These are phyloP conservation scores for Castanospermum australe DNA, from an alignment of 306 rosid species.

Conservation along the genomic window DNA sequence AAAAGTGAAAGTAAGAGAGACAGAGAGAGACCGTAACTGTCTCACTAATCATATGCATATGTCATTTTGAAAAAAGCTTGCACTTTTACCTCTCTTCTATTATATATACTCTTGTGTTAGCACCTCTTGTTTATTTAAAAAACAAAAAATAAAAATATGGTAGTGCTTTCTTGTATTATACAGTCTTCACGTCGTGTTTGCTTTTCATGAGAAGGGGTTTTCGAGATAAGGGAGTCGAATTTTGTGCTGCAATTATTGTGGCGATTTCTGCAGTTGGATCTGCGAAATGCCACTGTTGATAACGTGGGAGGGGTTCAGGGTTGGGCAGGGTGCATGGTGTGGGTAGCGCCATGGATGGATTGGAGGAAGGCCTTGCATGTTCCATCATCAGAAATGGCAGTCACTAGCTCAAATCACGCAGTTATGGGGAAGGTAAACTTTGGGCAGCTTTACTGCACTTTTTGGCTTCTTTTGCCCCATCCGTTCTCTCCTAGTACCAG, in stretches of 20 bases:
- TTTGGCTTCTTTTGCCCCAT: conserved; percentile 50
- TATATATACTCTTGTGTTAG: too few relatives aligned
- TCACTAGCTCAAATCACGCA: conserved; percentile 39
- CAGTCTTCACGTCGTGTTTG: neutral
- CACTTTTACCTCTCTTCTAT: too few relatives aligned
- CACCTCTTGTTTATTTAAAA: too few relatives aligned
- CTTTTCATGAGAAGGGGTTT: neutral
- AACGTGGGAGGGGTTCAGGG: conserved; percentile 28
- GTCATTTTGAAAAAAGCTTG: neutral
- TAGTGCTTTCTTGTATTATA: neutral
- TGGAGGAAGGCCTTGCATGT: conserved; percentile 5
- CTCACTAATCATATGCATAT: neutral
- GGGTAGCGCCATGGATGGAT: conserved; percentile 37
- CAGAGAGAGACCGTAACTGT: neutral
- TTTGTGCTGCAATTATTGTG: conserved; percentile 28
- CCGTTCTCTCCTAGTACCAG: neutral
- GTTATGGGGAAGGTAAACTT: conserved; percentile 61
- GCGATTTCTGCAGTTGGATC: conserved; percentile 19
- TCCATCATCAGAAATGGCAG: conserved; percentile 24
- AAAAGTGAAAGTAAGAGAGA: too few relatives aligned
- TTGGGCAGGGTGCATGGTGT: conserved; percentile 18
- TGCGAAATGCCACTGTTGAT: conserved; percentile 28
- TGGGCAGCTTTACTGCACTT: conserved; percentile 45
- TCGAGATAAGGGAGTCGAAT: conserved; percentile 18
- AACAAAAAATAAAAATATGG: too few relatives aligned